These are phyloP conservation scores for Nothophoma quercina DNA, from an alignment of 2,329 filamentous ascomycete genomes.

Conservation along the genomic window DNA sequence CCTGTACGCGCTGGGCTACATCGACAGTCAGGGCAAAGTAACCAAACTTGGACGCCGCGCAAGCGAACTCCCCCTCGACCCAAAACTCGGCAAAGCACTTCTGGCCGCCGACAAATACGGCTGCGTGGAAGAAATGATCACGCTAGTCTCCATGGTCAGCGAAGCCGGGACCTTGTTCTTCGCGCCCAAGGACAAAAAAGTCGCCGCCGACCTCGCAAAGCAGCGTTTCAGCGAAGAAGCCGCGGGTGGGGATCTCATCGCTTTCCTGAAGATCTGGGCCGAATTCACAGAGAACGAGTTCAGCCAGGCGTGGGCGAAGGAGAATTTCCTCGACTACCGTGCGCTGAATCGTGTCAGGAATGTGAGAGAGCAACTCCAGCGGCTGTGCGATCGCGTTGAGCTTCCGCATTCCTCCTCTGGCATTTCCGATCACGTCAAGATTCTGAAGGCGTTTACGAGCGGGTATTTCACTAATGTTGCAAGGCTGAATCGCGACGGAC, in stretches of 20 bases:
- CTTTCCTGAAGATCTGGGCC: constrained; percentile 91
- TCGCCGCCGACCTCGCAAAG: constrained; percentile 90
- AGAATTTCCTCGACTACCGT: constrained; percentile 93
- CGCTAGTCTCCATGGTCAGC: constrained; percentile 91
- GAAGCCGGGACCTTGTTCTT: constrained; percentile 92
- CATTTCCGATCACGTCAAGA: constrained; percentile 74
- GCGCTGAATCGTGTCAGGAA: constrained; percentile 88
- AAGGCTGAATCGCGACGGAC: constrained; percentile 80
- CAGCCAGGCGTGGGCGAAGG: constrained; percentile 82
- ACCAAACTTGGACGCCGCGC: constrained; percentile 93
- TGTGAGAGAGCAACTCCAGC: constrained; percentile 88
- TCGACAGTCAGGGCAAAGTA: constrained; percentile 87
- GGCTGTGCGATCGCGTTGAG: constrained; percentile 92
- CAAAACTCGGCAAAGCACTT: constrained; percentile 88
- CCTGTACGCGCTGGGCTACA: constrained; percentile 86
- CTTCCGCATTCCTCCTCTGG: constrained; percentile 74
- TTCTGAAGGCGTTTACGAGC: constrained; percentile 86
- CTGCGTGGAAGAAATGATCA: constrained; percentile 92
- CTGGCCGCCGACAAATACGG: constrained; percentile 87
- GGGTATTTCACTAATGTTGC: constrained; percentile 97
- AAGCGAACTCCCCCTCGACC: constrained; percentile 93
- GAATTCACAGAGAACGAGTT: constrained; percentile 95
- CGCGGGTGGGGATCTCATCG: constrained; percentile 82
- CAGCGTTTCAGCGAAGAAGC: constrained; percentile 82
- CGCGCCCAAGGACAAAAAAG: constrained; percentile 95